These are phyloP conservation scores for Curvularia verruculosa DNA, from an alignment of 2,329 filamentous ascomycete species.

Conservation along the genomic window DNA sequence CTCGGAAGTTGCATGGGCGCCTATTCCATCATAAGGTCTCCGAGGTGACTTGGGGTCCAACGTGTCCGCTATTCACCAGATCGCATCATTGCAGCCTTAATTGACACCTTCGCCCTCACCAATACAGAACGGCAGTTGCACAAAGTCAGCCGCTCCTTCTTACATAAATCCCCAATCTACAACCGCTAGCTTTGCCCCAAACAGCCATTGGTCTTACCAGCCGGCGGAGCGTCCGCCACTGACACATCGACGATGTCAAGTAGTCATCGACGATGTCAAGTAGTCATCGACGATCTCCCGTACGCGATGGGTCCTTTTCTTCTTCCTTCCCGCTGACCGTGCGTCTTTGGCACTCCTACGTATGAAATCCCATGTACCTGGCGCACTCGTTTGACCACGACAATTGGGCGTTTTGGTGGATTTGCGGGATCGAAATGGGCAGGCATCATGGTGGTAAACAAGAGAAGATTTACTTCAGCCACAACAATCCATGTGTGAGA, in stretches of 20 bases:
- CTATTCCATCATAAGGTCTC: not conserved
- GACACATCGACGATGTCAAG: conserved; percentile 16
- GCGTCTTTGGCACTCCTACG: not conserved
- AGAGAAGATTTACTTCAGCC: not conserved
- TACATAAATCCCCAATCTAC: not conserved
- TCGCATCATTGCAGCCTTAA: not conserved
- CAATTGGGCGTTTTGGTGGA: not conserved
- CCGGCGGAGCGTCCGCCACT: not conserved
- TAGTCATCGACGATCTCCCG: conserved; percentile 20
- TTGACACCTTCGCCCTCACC: not conserved
- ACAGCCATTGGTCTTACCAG: not conserved
- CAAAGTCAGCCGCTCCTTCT: not conserved
- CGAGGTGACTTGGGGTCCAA: not conserved
- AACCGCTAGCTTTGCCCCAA: not conserved
- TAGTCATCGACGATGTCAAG: conserved; percentile 17
- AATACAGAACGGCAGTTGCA: not conserved
- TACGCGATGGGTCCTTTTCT: not conserved
- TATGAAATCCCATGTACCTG: not conserved
- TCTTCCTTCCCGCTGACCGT: not conserved
- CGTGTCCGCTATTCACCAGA: not conserved
- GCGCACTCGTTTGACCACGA: conserved; percentile 39
- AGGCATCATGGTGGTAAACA: not conserved
- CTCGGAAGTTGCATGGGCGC: not conserved
- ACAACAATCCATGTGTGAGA: not conserved
- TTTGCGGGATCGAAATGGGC: not conserved